Evolutionary conservation across 371 early-diverging fungal species (phyloP).

Genomic region (Syncephalis plumigaleata): DNA sequence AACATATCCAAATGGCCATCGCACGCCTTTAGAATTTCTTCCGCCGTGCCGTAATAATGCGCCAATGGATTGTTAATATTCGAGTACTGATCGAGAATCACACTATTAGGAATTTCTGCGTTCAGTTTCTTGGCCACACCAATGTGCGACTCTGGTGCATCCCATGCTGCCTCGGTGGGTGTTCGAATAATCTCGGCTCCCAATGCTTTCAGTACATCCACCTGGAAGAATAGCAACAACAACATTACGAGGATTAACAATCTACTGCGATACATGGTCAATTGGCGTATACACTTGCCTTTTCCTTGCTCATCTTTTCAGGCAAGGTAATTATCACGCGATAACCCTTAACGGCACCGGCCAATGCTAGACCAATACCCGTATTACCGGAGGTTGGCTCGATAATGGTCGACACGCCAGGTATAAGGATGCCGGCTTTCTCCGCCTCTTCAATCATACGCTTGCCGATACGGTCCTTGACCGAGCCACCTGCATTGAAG

Average conservation of each 20-base stretch:
- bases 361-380: slow-evolving; percentile 79
- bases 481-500: slow-evolving; percentile 95
- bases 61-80: slow-evolving; percentile 93
- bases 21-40: slow-evolving; percentile 69
- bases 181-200: slow-evolving; percentile 96
- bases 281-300: slow-evolving; percentile 15
- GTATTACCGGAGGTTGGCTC: slow-evolving; percentile 97
- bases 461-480: slow-evolving; percentile 90
- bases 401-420: slow-evolving; percentile 77
- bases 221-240: slow-evolving; percentile 9
- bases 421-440: slow-evolving; percentile 68
- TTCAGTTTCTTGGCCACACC: slow-evolving; percentile 85
- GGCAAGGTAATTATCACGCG: slow-evolving; percentile 91
- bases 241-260: not conserved
- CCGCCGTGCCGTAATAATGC: slow-evolving; percentile 87
- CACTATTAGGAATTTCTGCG: slow-evolving; percentile 82
- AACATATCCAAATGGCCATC: slow-evolving; percentile 89
- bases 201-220: slow-evolving; percentile 88
- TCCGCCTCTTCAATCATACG: slow-evolving; percentile 94
- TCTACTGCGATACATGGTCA: not conserved
- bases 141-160: slow-evolving; percentile 93
- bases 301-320: slow-evolving; percentile 96
- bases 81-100: slow-evolving; percentile 89
- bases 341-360: slow-evolving; percentile 94
- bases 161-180: slow-evolving; percentile 96